phyloP scores from a whole-genome alignment of 768 basidiomycete species.

The Mycena galopus region DNA sequence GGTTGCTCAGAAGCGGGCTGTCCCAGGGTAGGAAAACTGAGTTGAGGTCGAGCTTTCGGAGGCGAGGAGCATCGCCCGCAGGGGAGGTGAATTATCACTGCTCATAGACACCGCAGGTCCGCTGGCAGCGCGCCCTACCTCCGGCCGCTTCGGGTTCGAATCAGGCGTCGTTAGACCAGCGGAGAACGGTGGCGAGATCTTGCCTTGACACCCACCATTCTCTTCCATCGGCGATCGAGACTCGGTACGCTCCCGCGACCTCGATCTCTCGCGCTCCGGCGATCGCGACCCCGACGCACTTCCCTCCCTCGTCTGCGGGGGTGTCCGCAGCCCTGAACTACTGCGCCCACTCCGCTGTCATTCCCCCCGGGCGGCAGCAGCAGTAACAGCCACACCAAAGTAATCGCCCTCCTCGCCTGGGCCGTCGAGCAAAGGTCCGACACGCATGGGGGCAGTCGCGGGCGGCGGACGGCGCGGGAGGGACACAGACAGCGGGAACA shows the following conservation, averaged over 20 bases:
- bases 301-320: constrained; percentile 26
- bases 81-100: too few species aligned
- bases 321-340: constrained; percentile 27
- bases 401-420: constrained; percentile 12
- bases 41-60: constrained; percentile 52
- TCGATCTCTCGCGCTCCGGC: neutral
- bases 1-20: constrained; percentile 48
- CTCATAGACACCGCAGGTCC: constrained; percentile 3
- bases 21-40: constrained; percentile 52
- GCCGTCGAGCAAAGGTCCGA: neutral
- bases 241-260: too few species aligned
- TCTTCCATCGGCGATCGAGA: neutral
- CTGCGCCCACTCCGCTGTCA: neutral
- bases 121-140: constrained; percentile 13
- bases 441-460: constrained; percentile 39
- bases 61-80: constrained; percentile 48
- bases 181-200: neutral
- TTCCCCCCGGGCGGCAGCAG: neutral
- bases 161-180: constrained; percentile 28
- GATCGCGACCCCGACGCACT: constrained; percentile 12
- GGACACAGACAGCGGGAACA: neutral
- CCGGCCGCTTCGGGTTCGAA: constrained; percentile 30
- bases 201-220: neutral
- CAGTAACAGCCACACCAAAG: constrained; percentile 8
- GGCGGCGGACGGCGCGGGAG: constrained; percentile 30